These are phyloP conservation scores for Oryza brachyantha DNA, from an alignment of 176 grass and related monocot genomes.

Conservation along the genomic window DNA sequence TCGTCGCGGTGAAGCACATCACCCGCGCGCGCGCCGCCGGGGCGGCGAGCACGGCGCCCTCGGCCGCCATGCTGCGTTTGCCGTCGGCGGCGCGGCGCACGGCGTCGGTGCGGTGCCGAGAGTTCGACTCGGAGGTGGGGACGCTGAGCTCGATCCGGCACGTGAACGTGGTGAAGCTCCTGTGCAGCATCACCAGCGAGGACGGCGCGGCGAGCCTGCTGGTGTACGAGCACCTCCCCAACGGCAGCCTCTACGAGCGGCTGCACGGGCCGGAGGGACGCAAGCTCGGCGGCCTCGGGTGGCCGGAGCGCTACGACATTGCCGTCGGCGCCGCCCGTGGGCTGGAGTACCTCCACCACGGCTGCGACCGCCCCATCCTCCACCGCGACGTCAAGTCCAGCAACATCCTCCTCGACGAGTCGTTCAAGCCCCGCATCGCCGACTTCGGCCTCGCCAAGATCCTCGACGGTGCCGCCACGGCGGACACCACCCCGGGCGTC, in stretches of 20 bases:
- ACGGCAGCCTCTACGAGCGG: conserved; percentile 68
- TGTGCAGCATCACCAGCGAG: conserved; percentile 81
- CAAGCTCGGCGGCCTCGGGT: conserved; percentile 43
- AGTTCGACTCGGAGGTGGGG: conserved; percentile 87
- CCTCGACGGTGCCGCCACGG: background rate
- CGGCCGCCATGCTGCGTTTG: conserved; percentile 38
- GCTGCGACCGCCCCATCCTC: conserved; percentile 69
- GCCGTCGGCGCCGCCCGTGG: conserved; percentile 70
- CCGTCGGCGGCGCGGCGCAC: conserved; percentile 16
- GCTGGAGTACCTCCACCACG: conserved; percentile 81
- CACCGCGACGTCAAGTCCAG: conserved; percentile 96
- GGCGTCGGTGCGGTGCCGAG: conserved; percentile 49
- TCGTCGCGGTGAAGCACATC: conserved; percentile 90
- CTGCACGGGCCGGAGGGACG: conserved; percentile 36
- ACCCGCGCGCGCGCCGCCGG: background rate
- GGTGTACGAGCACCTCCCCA: conserved; percentile 95
- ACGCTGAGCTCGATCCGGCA: conserved; percentile 83
- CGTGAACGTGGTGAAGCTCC: conserved; percentile 91
- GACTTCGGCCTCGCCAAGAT: conserved; percentile 96
- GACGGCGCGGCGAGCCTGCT: conserved; percentile 71
- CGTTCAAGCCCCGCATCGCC: conserved; percentile 72
- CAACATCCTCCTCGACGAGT: conserved; percentile 96
- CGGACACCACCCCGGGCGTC: conserved; percentile 31
- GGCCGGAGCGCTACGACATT: conserved; percentile 60
- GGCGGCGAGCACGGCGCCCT: background rate